Evolutionary conservation across 1,284 basidiomycete species (phyloP), one percentile per base, ranked within the genome.

Genomic region (Rhodotorula glutinis): DNA sequence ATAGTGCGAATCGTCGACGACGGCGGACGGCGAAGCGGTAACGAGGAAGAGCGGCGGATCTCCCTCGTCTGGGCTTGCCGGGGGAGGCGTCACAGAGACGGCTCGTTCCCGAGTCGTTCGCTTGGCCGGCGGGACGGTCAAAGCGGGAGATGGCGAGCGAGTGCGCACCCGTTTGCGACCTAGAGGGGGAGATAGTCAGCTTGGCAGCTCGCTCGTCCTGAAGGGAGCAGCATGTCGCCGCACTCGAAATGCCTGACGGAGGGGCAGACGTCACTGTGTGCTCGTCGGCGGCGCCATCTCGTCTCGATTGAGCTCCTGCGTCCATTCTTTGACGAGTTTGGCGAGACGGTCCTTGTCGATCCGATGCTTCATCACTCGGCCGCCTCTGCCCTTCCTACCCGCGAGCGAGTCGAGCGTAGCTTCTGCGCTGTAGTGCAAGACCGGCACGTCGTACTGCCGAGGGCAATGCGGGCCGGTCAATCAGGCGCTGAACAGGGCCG

Each of bases 401-500:
- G 66, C 57, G 11, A 73, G 60, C 13, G 53, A 55, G 25, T 66
- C 66, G 47, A 73, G 60, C 19, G 58, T 29, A 46, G 52, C 21
- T 16, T 47, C 33, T 53, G 52, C 14, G 53, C 60, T 29, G 21
- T 65, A 59, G 38, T 74, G 74, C 5, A 75, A 53, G 14, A 75
- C 74, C 19, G 74, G 74, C 17, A 75, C 67, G 55, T 75, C 74
- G 66, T 74, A 75, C 73, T 75, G 55, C 21, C 14, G 7, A 3
- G 7, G 21, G 7, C 2, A n/a, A n/a, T n/a, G n/a, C n/a, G n/a
- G n/a, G n/a, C n/a, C n/a, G n/a, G n/a, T n/a, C n/a, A n/a, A n/a
- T n/a, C n/a, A n/a, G n/a, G n/a, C n/a, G n/a, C n/a, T n/a, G n/a
- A n/a, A n/a, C n/a, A n/a, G n/a, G n/a, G n/a, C n/a, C n/a, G n/a